Conservation (phyloP, 768 basidiomycete genomes). For the Holtermannia corniformis region DNA sequence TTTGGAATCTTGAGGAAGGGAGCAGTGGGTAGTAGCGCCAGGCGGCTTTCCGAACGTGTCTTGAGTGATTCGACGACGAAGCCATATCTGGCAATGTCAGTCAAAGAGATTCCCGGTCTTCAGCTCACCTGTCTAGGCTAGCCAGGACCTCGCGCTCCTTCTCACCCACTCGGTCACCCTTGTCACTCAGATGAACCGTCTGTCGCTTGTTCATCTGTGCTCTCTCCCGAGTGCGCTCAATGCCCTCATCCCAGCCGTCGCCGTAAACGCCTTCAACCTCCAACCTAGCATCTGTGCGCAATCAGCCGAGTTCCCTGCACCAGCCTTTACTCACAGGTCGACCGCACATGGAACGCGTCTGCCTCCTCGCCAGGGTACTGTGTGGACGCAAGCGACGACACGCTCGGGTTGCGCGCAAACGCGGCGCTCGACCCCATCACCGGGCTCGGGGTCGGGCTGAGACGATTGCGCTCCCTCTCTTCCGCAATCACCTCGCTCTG, state of each 20-base stretch:
- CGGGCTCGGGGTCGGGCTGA: background rate
- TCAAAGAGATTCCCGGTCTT: background rate
- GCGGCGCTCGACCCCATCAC: background rate
- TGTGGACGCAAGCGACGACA: slow-evolving; percentile 15
- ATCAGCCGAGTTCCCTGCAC: background rate
- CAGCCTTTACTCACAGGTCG: slow-evolving; percentile 33
- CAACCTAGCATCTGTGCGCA: slow-evolving; percentile 58
- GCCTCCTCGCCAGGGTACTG: slow-evolving; percentile 40
- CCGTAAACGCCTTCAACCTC: slow-evolving; percentile 83
- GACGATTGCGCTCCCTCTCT: background rate
- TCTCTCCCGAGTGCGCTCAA: slow-evolving; percentile 74
- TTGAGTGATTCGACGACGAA: slow-evolving; percentile 67
- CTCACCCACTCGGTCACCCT: slow-evolving; percentile 54
- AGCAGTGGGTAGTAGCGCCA: slow-evolving; percentile 58
- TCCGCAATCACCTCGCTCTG: background rate
- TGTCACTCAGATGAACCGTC: slow-evolving; percentile 43
- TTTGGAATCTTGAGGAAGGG: slow-evolving; percentile 53
- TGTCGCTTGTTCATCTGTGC: slow-evolving; percentile 28
- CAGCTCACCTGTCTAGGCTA: slow-evolving; percentile 73
- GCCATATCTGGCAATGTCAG: slow-evolving; percentile 58
- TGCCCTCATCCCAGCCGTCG: slow-evolving; percentile 87
- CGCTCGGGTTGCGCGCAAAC: slow-evolving; percentile 11
- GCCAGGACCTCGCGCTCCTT: slow-evolving; percentile 64
- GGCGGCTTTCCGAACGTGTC: slow-evolving; percentile 58
- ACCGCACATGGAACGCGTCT: slow-evolving; percentile 41